Conservation (phyloP, 441 rosid species). For the Corymbia calophylla region DNA sequence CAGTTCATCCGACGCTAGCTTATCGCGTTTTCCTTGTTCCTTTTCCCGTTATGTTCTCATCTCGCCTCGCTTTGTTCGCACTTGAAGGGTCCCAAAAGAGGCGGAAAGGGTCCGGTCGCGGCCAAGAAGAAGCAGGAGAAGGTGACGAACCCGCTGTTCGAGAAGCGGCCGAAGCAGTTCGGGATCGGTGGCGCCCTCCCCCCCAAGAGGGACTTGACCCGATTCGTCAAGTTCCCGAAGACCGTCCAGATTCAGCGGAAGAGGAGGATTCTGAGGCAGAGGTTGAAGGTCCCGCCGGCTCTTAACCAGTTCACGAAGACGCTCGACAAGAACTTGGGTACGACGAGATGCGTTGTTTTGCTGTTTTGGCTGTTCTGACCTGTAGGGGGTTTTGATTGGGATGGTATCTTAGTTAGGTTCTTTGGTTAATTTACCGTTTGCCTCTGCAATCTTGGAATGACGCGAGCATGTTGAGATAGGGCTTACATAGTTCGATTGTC, state of each 20-base stretch:
- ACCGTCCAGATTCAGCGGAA: conserved; percentile 1
- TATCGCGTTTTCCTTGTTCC: neutral
- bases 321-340: neutral
- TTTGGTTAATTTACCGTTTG: neutral
- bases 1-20: neutral
- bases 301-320: neutral
- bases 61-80: neutral
- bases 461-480: neutral
- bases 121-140: neutral
- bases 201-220: conserved; percentile 1
- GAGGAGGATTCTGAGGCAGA: conserved; percentile 4
- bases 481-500: neutral
- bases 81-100: neutral
- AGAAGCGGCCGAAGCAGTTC: neutral
- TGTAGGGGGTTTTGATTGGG: neutral
- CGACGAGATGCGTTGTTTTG: neutral
- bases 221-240: conserved; percentile 3
- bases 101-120: neutral
- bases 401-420: neutral
- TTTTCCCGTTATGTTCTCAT: neutral
- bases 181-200: conserved; percentile 5
- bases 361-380: neutral
- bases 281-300: conserved; percentile 1
- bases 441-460: neutral
- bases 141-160: neutral